Evolutionary conservation across 2,329 filamentous ascomycete genomes (phyloP).

Genomic region (Nakataea oryzae): DNA sequence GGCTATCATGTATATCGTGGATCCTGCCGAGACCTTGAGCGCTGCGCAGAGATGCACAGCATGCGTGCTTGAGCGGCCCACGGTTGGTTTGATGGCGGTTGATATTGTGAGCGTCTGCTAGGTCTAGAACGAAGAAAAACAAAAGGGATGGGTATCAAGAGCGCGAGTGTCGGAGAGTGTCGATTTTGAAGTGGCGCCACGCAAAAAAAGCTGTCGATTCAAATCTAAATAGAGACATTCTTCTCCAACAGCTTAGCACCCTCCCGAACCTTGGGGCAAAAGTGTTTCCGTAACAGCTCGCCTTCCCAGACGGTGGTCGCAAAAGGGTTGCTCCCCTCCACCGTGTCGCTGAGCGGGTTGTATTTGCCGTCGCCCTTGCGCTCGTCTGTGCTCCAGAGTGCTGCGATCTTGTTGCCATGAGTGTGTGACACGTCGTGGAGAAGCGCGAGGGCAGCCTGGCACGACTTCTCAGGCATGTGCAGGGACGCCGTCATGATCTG

Average conservation of each 20-base stretch:
- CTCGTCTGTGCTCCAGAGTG: conserved; percentile 94
- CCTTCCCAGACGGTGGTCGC: conserved; percentile 89
- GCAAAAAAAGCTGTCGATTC: neutral
- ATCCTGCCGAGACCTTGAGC: no score
- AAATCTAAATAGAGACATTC: conserved; percentile 29
- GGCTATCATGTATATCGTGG: neutral
- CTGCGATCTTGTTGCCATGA: conserved; percentile 70
- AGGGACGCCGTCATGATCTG: conserved; percentile 74
- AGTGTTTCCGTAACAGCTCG: conserved; percentile 76
- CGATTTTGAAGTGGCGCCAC: neutral
- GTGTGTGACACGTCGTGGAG: conserved; percentile 69
- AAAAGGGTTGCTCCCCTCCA: conserved; percentile 85
- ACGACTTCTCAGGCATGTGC: conserved; percentile 84
- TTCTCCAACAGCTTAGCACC: conserved; percentile 61
- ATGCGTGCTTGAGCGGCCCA: neutral
- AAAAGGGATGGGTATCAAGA: neutral
- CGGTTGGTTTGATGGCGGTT: neutral
- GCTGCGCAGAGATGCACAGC: neutral
- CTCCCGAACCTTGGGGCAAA: conserved; percentile 75
- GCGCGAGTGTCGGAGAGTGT: neutral
- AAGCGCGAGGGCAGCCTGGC: conserved; percentile 68
- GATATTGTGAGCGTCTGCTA: no score
- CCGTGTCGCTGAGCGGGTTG: conserved; percentile 58
- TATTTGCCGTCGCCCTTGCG: conserved; percentile 83
- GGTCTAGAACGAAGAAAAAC: neutral